Percentiles rank a stretch among this genome's conserved stretches.
Evolutionary conservation across 306 rosid genomes (phyloP).

Genomic region (Prunus armeniaca): DNA sequence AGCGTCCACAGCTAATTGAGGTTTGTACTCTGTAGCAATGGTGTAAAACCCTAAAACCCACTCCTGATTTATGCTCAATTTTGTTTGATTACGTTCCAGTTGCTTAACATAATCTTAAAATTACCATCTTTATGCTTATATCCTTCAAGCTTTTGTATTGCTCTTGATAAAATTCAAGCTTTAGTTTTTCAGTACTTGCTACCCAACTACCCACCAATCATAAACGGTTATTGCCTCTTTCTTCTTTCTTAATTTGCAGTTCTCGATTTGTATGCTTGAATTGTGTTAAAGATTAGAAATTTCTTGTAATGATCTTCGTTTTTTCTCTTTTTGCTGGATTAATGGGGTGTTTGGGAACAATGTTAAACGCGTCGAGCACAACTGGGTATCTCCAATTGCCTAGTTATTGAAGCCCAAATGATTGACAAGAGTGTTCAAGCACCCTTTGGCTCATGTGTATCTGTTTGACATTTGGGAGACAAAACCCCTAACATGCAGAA

Average conservation of each 20-base stretch:
- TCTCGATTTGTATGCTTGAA: neutral
- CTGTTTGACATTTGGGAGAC: neutral
- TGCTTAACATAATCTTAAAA: neutral
- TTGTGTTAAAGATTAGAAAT: neutral
- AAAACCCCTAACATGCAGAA: neutral
- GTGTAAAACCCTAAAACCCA: slow-evolving; percentile 10
- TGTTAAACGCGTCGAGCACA: neutral
- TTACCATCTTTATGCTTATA: neutral
- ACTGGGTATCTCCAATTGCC: neutral
- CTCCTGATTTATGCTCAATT: neutral
- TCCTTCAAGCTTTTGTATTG: neutral
- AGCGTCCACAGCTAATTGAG: slow-evolving; percentile 6
- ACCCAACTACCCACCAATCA: no score
- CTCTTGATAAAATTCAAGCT: neutral
- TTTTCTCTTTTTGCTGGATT: neutral
- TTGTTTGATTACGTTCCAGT: neutral
- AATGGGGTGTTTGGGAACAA: neutral
- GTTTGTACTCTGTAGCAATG: slow-evolving; percentile 6
- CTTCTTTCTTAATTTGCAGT: neutral
- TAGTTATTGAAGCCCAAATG: neutral
- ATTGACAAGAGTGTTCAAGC: neutral
- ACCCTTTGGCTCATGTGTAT: neutral
- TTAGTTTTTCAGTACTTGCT: neutral
- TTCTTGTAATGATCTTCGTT: neutral
- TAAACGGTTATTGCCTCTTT: neutral